phyloP scores from a whole-genome alignment of 306 rosid species.

The Biancaea sappan region DNA sequence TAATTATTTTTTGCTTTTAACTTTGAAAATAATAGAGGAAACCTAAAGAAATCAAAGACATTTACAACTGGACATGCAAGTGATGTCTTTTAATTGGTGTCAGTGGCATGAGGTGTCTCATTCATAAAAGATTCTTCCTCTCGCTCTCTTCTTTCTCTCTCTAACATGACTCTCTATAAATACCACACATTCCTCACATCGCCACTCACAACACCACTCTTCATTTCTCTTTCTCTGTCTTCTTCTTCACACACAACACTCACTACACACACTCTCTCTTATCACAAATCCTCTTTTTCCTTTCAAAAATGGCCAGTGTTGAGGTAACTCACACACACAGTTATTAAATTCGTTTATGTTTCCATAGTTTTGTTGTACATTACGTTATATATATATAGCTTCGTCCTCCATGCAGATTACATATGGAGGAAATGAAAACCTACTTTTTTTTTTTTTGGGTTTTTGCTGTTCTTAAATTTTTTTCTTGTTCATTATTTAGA shows the following conservation, averaged over 20 bases:
- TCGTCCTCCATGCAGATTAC: background rate
- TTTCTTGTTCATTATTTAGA: background rate
- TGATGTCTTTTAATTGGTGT: constrained; percentile 52
- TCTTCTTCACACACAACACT: constrained; percentile 12
- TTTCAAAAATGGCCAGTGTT: constrained; percentile 76
- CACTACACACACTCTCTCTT: background rate
- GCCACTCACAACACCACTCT: constrained; percentile 39
- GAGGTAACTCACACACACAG: constrained; percentile 65
- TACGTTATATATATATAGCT: background rate
- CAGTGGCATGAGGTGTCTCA: constrained; percentile 55
- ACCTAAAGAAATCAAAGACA: constrained; percentile 38
- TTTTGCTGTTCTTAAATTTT: background rate
- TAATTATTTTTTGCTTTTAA: too few species aligned
- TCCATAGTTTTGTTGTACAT: constrained; percentile 24
- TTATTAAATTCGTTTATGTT: constrained; percentile 11
- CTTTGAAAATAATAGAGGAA: background rate
- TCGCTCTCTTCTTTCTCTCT: background rate
- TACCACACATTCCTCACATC: constrained; percentile 52
- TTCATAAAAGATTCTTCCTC: constrained; percentile 62
- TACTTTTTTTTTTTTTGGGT: background rate
- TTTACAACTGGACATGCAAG: constrained; percentile 41
- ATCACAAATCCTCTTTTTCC: constrained; percentile 24
- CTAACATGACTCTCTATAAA: constrained; percentile 52
- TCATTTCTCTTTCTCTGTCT: constrained; percentile 15
- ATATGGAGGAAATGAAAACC: constrained; percentile 7